Percentiles rank a stretch among this genome's conserved stretches.
Evolutionary conservation across 257 asterid genomes (phyloP).

Genomic region (Solanum ossicruentum): DNA sequence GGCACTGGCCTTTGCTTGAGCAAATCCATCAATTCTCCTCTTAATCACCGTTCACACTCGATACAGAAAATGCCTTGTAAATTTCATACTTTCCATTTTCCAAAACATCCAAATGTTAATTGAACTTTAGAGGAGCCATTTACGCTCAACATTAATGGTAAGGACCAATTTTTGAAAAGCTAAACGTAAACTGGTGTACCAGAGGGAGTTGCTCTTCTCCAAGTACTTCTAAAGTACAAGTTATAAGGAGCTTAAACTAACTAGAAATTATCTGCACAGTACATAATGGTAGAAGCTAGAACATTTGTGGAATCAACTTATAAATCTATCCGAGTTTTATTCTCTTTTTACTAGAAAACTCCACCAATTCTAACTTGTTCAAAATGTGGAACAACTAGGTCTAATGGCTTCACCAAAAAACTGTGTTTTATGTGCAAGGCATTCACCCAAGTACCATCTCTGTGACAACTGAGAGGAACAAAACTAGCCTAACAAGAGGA

Average conservation of each 20-base stretch:
- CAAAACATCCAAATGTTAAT: background rate
- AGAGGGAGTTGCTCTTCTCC: background rate
- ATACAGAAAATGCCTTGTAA: background rate
- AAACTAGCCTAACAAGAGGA: background rate
- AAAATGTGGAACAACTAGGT: background rate
- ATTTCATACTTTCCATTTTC: background rate
- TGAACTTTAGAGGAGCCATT: background rate
- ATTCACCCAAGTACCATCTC: background rate
- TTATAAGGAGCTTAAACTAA: background rate
- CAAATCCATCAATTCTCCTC: background rate
- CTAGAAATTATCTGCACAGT: background rate
- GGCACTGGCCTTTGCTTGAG: background rate
- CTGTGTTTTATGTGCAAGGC: background rate
- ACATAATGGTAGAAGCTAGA: background rate
- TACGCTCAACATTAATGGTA: background rate
- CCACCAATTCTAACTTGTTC: background rate
- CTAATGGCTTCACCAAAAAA: background rate
- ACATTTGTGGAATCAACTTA: background rate
- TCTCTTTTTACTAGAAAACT: background rate
- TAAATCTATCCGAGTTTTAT: background rate
- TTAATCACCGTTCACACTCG: background rate
- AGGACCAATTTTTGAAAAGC: background rate
- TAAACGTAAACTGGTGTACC: background rate
- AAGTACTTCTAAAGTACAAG: background rate
- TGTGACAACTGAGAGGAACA: background rate